Evolutionary conservation across 495 filamentous ascomycete species (phyloP), one percentile per base, ranked within the genome.

Genomic region (Aspergillus campestris): DNA sequence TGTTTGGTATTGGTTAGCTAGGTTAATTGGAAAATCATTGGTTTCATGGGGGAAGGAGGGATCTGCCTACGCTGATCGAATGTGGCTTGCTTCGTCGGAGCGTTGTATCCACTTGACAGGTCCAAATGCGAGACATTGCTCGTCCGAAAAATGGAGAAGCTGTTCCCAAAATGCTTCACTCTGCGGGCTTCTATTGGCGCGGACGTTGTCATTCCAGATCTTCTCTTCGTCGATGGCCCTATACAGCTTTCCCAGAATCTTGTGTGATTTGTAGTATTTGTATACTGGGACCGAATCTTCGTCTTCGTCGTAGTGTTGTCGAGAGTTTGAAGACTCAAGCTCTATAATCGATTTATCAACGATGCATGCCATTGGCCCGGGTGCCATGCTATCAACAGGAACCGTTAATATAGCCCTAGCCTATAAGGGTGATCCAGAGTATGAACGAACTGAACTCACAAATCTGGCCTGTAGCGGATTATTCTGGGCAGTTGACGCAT

Each of bases 211-310:
- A 6, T 57, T 47, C 62, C 87, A 81, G 48, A 92, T 83, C 41
- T 75, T 59, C 5, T 66, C 67, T 58, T 94, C 88, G 54, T 94
- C 80, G 29, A 94, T 83, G 0, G 73, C 74, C 1, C 86, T 75
- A 56, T 84, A 92, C 0, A 94, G 70, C 32, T 76, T 65, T 0
- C 88, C 88, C 0, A 91, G 72, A 10, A 87, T 65, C 51, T 89
- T 88, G 0, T 77, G 48, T 8, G 81, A 87, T 36, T 64, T 53
- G 53, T 94, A 92, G 51, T 82, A 94, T 11, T 48, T 50, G 32
- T 67, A 58, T 1, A 36, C 24, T 0, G 63, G 61, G 1, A 60
- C 56, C 7, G 40, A 62, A 10, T 75, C 73, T 2, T 80, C 73
- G 29, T 83, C 81, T 0, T 71, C 70, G 8, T 79, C 69, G 3